Percentiles rank a stretch among this genome's conserved stretches.
Conservation (phyloP, 140 eudicot genomes). For the Ambrosia hybrid region DNA sequence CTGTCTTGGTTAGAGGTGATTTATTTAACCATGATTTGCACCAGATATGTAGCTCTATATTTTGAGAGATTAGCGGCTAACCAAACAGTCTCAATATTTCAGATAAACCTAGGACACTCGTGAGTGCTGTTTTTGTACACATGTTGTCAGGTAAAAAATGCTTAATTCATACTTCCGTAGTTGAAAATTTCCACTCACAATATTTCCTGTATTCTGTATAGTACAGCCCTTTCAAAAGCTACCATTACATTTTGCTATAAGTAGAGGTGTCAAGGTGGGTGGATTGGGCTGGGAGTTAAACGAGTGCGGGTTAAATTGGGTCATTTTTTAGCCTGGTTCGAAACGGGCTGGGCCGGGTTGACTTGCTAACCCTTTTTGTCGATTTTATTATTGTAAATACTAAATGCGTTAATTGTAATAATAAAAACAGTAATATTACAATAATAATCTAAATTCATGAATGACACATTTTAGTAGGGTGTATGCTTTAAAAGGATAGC, state of each 20-base stretch:
- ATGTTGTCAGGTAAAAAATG: conserved; percentile 64
- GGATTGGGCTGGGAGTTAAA: neutral
- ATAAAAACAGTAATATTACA: neutral
- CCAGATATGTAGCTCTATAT: neutral
- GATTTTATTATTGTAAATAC: neutral
- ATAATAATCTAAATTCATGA: neutral
- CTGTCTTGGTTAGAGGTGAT: neutral
- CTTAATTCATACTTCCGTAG: neutral
- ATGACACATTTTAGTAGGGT: neutral
- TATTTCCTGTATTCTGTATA: neutral
- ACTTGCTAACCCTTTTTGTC: neutral
- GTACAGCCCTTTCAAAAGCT: neutral
- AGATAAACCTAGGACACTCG: conserved; percentile 75
- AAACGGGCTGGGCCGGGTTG: neutral
- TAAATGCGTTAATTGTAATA: neutral
- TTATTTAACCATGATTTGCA: neutral
- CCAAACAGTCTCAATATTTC: conserved; percentile 32
- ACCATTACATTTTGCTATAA: neutral
- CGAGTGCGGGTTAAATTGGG: neutral
- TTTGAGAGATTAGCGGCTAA: conserved; percentile 30
- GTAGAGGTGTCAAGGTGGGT: neutral
- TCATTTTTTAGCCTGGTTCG: neutral
- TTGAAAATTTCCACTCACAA: neutral
- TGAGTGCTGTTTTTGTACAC: conserved; percentile 74
- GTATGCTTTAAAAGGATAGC: neutral